phyloP scores from a whole-genome alignment of 345 rosid genomes.

The Populus pruinosa region DNA sequence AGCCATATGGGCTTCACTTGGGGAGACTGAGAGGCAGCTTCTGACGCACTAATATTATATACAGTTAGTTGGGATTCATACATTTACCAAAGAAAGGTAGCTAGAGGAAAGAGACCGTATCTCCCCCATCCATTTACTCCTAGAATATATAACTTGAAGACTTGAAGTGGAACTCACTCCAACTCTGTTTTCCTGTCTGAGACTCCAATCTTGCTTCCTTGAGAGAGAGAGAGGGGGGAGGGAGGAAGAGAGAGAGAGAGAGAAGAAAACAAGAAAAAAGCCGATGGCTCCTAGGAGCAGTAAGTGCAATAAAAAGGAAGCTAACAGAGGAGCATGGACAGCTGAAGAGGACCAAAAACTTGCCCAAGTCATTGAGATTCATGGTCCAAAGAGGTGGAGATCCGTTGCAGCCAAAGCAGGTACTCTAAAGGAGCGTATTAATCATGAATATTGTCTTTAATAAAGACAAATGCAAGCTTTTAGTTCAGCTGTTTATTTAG shows the following conservation, averaged over 20 bases:
- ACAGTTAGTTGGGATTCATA: neutral
- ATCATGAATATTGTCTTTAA: neutral
- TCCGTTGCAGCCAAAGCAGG: slow-evolving; percentile 50
- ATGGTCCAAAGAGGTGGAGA: slow-evolving; percentile 53
- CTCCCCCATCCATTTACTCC: neutral
- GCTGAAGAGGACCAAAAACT: slow-evolving; percentile 46
- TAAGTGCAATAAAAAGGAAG: slow-evolving; percentile 31
- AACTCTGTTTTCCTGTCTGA: neutral
- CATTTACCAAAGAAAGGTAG: neutral
- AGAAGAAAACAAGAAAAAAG: slow-evolving; percentile 3
- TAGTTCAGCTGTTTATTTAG: neutral
- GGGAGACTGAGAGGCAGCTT: neutral
- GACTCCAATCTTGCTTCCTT: neutral
- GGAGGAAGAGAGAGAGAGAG: neutral
- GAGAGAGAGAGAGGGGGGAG: neutral
- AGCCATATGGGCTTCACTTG: neutral
- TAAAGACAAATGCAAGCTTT: neutral
- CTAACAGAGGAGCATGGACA: slow-evolving; percentile 48
- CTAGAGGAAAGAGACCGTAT: neutral
- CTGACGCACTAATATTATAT: neutral
- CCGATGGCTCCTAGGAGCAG: slow-evolving; percentile 23
- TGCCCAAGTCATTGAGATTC: slow-evolving; percentile 35
- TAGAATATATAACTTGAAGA: neutral
- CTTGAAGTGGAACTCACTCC: neutral
- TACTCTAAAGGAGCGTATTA: neutral